Conservation (phyloP, 306 rosid genomes). For the Sophora flavescens region DNA sequence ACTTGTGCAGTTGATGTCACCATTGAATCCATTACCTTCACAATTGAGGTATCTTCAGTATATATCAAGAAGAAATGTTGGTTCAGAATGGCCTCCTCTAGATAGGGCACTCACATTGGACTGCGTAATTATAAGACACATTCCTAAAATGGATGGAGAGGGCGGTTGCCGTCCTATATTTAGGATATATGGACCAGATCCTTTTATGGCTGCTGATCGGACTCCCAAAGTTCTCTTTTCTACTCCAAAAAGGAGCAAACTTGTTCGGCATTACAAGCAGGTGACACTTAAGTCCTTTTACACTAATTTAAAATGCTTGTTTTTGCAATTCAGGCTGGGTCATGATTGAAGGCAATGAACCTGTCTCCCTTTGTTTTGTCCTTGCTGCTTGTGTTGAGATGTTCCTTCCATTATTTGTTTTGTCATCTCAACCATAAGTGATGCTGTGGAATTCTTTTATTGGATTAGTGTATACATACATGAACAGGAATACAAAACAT, state of each 20-base stretch:
- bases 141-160: slow-evolving; percentile 84
- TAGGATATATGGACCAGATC: slow-evolving; percentile 95
- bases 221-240: slow-evolving; percentile 90
- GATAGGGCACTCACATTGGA: slow-evolving; percentile 94
- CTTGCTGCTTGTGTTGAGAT: slow-evolving; percentile 27
- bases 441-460: slow-evolving; percentile 1
- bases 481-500: not conserved
- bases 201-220: slow-evolving; percentile 87
- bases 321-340: slow-evolving; percentile 26
- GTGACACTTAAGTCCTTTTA: slow-evolving; percentile 54
- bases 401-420: slow-evolving; percentile 34
- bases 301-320: slow-evolving; percentile 4
- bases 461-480: slow-evolving; percentile 25
- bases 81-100: slow-evolving; percentile 92
- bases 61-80: slow-evolving; percentile 91
- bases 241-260: slow-evolving; percentile 88
- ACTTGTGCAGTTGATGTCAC: slow-evolving; percentile 93
- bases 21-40: slow-evolving; percentile 90
- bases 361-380: slow-evolving; percentile 21
- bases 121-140: slow-evolving; percentile 76
- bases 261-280: slow-evolving; percentile 86
- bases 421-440: slow-evolving; percentile 1
- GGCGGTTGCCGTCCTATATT: slow-evolving; percentile 96
- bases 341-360: not conserved
- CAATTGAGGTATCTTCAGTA: slow-evolving; percentile 96